Evolutionary conservation across 805 yeast genomes (phyloP).

Genomic region (Candida krabiensis): DNA sequence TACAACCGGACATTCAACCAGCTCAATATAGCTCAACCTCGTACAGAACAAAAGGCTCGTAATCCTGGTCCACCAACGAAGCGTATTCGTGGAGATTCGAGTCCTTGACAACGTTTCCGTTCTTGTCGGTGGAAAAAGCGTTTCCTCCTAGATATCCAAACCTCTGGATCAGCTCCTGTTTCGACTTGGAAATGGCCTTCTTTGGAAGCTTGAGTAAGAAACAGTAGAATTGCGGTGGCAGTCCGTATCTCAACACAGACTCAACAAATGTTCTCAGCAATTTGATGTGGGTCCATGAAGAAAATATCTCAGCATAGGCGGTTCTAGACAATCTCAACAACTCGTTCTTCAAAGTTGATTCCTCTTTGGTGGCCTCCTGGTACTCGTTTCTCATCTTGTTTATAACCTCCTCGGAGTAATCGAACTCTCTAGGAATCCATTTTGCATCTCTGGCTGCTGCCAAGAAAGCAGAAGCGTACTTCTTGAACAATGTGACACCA

Average conservation of each 20-base stretch:
- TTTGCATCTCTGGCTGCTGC: slow-evolving; percentile 76
- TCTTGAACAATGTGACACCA: slow-evolving; percentile 83
- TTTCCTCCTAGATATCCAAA: slow-evolving; percentile 92
- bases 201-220: slow-evolving; percentile 43
- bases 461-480: slow-evolving; percentile 68
- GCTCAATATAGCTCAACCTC: slow-evolving; percentile 43
- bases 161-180: slow-evolving; percentile 65
- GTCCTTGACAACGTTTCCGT: slow-evolving; percentile 66
- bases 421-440: slow-evolving; percentile 91
- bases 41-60: slow-evolving; percentile 93
- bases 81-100: slow-evolving; percentile 75
- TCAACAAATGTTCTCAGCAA: slow-evolving; percentile 87
- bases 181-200: slow-evolving; percentile 53
- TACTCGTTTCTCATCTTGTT: slow-evolving; percentile 77
- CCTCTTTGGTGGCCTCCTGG: slow-evolving; percentile 70
- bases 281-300: slow-evolving; percentile 89
- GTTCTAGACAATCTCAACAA: slow-evolving; percentile 79
- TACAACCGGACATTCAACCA: neutral
- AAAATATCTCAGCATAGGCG: slow-evolving; percentile 83
- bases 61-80: slow-evolving; percentile 88
- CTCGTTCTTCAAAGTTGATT: slow-evolving; percentile 72
- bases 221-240: slow-evolving; percentile 85
- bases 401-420: slow-evolving; percentile 75
- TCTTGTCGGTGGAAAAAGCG: slow-evolving; percentile 69
- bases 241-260: slow-evolving; percentile 90